phyloP scores from a whole-genome alignment of 83 land plant species.

The Larix sibirica region DNA sequence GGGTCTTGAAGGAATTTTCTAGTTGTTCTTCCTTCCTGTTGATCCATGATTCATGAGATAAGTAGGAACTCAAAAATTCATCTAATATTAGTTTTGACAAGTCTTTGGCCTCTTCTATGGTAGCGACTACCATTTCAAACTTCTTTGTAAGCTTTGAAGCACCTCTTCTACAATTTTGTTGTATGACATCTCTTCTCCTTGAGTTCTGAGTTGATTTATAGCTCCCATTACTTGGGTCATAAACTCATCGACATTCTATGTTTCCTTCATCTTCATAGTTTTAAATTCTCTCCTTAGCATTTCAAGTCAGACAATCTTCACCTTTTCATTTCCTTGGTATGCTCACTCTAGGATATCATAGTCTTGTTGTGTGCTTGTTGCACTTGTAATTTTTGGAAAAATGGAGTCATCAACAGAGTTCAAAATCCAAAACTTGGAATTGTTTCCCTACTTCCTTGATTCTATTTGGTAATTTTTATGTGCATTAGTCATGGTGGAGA shows the following conservation, averaged over 20 bases:
- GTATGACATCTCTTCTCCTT: background rate
- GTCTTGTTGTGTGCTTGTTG: background rate
- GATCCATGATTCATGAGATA: no score
- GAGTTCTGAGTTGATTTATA: background rate
- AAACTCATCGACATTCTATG: background rate
- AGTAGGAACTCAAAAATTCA: no score
- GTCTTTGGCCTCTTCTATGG: no score
- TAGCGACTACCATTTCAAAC: background rate
- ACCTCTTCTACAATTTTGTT: no score
- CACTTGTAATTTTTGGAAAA: background rate
- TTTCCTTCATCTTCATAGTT: background rate
- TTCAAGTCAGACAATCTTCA: background rate
- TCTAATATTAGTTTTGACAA: no score
- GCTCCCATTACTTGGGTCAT: background rate
- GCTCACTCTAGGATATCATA: background rate
- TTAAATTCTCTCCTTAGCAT: background rate
- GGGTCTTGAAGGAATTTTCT: no score
- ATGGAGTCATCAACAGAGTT: background rate
- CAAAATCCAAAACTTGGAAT: background rate
- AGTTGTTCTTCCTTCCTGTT: no score
- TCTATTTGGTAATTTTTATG: background rate
- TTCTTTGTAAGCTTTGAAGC: background rate
- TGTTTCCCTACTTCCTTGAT: background rate
- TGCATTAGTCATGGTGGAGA: background rate
- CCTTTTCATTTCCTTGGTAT: background rate